A percentile compares a stretch with the other conserved stretches of the same genome.
These are phyloP conservation scores for Ustilago crameri DNA, from an alignment of 1,284 basidiomycete genomes.

Conservation along the genomic window DNA sequence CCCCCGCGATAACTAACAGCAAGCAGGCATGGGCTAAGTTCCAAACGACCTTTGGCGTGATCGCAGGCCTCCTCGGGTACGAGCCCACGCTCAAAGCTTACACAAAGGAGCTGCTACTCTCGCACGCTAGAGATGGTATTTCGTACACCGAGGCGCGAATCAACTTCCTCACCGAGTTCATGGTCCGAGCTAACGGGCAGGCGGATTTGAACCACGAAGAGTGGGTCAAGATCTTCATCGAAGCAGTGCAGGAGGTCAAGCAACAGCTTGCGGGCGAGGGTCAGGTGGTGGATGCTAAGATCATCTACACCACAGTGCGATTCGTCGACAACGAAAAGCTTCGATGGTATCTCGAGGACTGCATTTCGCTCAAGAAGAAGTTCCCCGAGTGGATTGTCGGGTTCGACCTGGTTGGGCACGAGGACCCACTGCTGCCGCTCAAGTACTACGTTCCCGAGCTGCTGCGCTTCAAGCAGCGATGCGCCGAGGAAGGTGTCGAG, in stretches of 20 bases:
- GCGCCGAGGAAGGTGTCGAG: conserved; percentile 74
- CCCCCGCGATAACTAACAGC: conserved; percentile 32
- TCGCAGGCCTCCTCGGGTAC: conserved; percentile 67
- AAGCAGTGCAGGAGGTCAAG: conserved; percentile 72
- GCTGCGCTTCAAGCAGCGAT: conserved; percentile 74
- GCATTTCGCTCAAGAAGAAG: conserved; percentile 77
- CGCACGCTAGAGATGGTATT: conserved; percentile 78
- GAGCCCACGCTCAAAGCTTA: conserved; percentile 75
- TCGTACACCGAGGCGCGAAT: conserved; percentile 78
- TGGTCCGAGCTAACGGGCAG: conserved; percentile 74
- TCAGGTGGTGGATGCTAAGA: conserved; percentile 42
- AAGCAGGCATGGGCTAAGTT: conserved; percentile 61
- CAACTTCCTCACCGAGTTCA: conserved; percentile 76
- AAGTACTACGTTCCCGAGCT: conserved; percentile 76
- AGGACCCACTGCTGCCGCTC: conserved; percentile 76
- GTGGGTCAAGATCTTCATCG: conserved; percentile 74
- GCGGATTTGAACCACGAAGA: conserved; percentile 75
- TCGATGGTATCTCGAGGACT: conserved; percentile 78
- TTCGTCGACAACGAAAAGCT: conserved; percentile 74
- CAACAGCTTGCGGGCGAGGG: conserved; percentile 24
- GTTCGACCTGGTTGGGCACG: conserved; percentile 82
- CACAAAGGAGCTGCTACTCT: conserved; percentile 74
- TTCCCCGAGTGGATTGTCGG: conserved; percentile 80
- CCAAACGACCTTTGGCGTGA: conserved; percentile 53
- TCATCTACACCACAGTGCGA: conserved; percentile 76